Percentiles rank a stretch among this genome's conserved stretches.
Evolutionary conservation across 1,284 basidiomycete species (phyloP).

Genomic region (Irpex sp.): DNA sequence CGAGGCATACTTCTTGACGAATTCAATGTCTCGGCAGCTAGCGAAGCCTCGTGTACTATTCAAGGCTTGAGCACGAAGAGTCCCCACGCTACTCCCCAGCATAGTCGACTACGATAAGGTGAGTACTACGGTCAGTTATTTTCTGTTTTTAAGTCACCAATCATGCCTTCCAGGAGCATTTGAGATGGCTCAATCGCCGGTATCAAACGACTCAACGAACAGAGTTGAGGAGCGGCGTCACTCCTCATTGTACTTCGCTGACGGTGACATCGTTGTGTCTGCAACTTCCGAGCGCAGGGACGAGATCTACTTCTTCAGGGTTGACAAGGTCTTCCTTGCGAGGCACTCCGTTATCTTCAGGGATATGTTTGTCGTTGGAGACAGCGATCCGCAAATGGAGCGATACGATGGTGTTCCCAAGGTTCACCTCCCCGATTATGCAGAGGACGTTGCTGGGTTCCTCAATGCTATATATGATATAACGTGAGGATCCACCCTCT

Average conservation of each 20-base stretch:
- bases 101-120: no score
- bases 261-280: constrained; percentile 10
- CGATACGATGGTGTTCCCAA: constrained; percentile 7
- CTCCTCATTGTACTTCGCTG: constrained; percentile 5
- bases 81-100: no score
- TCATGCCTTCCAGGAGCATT: no score
- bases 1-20: no score
- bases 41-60: no score
- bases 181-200: no score
- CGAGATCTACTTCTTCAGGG: constrained; percentile 3
- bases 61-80: no score
- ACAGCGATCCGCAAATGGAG: neutral
- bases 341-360: constrained; percentile 7
- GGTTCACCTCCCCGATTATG: constrained; percentile 1
- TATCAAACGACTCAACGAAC: no score
- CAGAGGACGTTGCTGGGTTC: constrained; percentile 7
- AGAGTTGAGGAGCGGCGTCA: neutral
- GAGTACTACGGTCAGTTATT: no score
- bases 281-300: neutral
- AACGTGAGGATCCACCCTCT: no score
- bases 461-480: constrained; percentile 8
- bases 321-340: constrained; percentile 11
- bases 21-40: no score
- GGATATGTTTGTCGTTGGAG: constrained; percentile 5
- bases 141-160: no score